These are phyloP conservation scores for Clarkia xantiana DNA, from an alignment of 345 rosid species.

Conservation along the genomic window DNA sequence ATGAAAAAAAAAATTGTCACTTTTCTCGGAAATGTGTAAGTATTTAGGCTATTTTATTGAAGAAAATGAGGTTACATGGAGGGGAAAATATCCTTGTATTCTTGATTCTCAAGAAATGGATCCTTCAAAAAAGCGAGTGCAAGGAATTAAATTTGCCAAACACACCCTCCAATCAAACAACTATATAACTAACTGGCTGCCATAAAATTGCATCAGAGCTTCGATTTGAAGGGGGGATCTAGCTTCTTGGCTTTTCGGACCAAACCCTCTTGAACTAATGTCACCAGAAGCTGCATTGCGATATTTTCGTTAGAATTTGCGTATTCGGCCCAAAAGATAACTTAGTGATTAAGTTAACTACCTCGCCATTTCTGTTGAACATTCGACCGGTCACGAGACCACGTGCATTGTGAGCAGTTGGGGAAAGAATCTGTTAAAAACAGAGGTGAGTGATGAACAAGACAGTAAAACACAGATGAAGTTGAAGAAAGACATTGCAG, in stretches of 20 bases:
- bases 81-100: too few relatives aligned
- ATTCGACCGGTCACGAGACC: slow-evolving; percentile 71
- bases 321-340: background rate
- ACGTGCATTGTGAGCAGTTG: slow-evolving; percentile 44
- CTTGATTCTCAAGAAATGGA: too few relatives aligned
- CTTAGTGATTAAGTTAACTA: slow-evolving; percentile 10
- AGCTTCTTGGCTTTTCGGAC: slow-evolving; percentile 33
- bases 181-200: too few relatives aligned
- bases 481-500: background rate
- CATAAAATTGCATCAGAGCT: slow-evolving; percentile 30
- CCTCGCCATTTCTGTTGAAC: slow-evolving; percentile 79
- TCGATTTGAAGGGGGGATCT: slow-evolving; percentile 28
- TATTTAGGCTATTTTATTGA: too few relatives aligned
- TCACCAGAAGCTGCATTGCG: slow-evolving; percentile 52
- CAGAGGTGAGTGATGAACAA: background rate
- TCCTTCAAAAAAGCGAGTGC: too few relatives aligned
- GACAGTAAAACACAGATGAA: background rate
- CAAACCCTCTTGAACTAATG: slow-evolving; percentile 73
- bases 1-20: too few relatives aligned
- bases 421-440: slow-evolving; percentile 40
- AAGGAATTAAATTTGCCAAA: too few relatives aligned
- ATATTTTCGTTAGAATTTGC: background rate
- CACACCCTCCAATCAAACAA: too few relatives aligned
- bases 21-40: too few relatives aligned
- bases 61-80: too few relatives aligned